phyloP scores from a whole-genome alignment of 305 asterid genomes.

The Solanum hybrid region DNA sequence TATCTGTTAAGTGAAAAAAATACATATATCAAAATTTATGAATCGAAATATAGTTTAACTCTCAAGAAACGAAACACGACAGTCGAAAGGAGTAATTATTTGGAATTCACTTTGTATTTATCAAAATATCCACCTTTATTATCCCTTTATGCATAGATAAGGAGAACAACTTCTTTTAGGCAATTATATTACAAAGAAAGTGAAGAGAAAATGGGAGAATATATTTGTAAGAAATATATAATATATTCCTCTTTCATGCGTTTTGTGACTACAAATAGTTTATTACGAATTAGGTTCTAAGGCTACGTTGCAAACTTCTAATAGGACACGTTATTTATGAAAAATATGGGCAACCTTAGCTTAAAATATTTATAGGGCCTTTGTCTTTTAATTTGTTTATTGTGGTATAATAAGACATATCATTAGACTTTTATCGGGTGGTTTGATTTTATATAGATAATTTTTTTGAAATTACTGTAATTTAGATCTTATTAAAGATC shows the following conservation, averaged over 20 bases:
- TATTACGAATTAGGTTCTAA: background rate
- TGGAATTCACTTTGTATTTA: background rate
- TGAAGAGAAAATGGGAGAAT: slow-evolving; percentile 2
- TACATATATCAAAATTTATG: too few species aligned
- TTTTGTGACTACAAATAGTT: background rate
- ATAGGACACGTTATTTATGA: background rate
- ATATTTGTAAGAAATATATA: slow-evolving; percentile 7
- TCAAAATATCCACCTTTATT: background rate
- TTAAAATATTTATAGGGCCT: background rate
- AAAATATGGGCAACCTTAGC: background rate
- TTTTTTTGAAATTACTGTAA: too few species aligned
- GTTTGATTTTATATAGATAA: too few species aligned
- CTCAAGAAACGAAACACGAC: background rate
- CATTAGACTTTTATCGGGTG: background rate
- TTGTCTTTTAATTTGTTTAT: background rate
- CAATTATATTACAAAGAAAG: background rate
- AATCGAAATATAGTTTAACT: background rate
- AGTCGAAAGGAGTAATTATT: background rate
- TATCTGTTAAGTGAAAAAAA: too few species aligned
- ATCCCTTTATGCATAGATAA: background rate
- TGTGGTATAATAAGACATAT: background rate
- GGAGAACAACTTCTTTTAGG: background rate
- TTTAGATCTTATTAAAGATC: too few species aligned
- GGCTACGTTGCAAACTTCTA: background rate
- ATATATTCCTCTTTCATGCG: background rate